A percentile compares a stretch with the other conserved stretches of the same genome.
phyloP scores from a whole-genome alignment of 371 early-diverging fungal species.

The Actinomortierella wolfii region DNA sequence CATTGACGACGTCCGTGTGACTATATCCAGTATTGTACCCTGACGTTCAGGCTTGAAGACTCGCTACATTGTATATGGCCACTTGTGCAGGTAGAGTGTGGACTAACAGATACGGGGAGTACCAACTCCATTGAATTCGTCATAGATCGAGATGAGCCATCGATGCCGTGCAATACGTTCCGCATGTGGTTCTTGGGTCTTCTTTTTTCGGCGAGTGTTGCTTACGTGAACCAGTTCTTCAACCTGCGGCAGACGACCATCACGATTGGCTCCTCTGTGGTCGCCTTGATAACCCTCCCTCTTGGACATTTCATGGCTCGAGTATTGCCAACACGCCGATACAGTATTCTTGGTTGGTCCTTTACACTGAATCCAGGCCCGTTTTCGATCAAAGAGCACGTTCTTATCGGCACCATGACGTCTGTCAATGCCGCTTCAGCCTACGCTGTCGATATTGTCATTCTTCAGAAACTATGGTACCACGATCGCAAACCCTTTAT shows the following conservation, averaged over 20 bases:
- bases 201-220: conserved; percentile 59
- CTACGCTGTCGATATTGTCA: conserved; percentile 48
- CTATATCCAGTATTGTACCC: conserved; percentile 50
- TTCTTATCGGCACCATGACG: conserved; percentile 54
- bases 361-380: conserved; percentile 72
- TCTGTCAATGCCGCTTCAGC: conserved; percentile 28
- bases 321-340: conserved; percentile 67
- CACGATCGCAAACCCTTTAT: conserved; percentile 49
- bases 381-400: conserved; percentile 80
- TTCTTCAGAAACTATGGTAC: conserved; percentile 60
- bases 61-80: too few relatives aligned
- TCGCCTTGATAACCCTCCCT: conserved; percentile 65
- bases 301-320: conserved; percentile 67
- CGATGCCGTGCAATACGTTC: conserved; percentile 70
- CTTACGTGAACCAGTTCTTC: conserved; percentile 78
- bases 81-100: too few relatives aligned
- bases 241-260: conserved; percentile 62
- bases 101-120: too few relatives aligned
- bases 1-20: conserved; percentile 69
- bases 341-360: conserved; percentile 58
- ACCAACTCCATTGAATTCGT: not conserved
- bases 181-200: conserved; percentile 74
- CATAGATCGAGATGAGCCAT: conserved; percentile 43
- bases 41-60: too few relatives aligned
- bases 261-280: conserved; percentile 51